Conservation (phyloP, 108 stramenopile genomes). For the Epithemia pelagica region DNA sequence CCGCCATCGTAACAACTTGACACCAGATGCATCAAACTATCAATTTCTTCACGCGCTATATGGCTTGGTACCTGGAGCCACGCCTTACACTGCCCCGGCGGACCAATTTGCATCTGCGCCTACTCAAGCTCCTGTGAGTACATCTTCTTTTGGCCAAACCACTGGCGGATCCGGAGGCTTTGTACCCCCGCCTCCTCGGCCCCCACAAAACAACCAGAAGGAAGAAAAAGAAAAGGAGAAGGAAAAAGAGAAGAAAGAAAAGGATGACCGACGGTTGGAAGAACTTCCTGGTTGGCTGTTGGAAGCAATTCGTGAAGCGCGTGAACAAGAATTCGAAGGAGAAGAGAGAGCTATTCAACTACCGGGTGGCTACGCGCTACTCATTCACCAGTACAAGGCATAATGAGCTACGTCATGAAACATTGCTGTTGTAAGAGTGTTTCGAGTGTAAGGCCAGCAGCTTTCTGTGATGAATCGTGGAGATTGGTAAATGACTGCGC, state of each 20-base stretch:
- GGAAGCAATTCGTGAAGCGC: neutral
- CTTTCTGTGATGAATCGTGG: too few species aligned
- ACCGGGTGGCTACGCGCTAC: neutral
- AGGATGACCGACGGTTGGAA: neutral
- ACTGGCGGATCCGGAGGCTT: neutral
- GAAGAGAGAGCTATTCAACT: neutral
- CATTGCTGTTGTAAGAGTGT: too few species aligned
- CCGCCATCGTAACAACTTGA: constrained; percentile 2
- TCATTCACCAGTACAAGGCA: neutral
- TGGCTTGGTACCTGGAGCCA: neutral
- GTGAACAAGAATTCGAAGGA: neutral
- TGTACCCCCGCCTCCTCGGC: neutral
- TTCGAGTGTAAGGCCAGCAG: too few species aligned
- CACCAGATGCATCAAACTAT: constrained; percentile 1
- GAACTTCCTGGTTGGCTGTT: neutral
- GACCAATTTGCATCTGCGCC: neutral
- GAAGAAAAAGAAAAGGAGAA: constrained; percentile 1
- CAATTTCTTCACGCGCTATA: neutral
- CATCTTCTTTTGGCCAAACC: neutral
- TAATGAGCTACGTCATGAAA: too few species aligned
- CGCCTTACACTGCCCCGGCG: neutral
- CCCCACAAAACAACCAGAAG: neutral
- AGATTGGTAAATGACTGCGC: too few species aligned
- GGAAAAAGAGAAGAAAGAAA: constrained; percentile 4
- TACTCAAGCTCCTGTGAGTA: neutral